These are phyloP conservation scores for Fusarium tupiense DNA, from an alignment of 2,329 filamentous ascomycete genomes.

Conservation along the genomic window DNA sequence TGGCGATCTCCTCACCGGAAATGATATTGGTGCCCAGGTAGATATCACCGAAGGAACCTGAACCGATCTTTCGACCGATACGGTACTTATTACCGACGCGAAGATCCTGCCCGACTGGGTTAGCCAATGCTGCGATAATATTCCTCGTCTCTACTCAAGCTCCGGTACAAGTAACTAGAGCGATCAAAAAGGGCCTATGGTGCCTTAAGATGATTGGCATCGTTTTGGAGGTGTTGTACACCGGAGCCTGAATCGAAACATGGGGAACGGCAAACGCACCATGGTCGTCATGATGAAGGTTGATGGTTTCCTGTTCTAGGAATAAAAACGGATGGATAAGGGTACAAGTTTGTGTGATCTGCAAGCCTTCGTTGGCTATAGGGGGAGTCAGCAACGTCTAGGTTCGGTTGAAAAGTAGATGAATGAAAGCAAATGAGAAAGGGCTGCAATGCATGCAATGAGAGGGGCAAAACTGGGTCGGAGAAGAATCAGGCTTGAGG, in stretches of 20 bases:
- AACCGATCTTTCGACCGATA: conserved; percentile 98
- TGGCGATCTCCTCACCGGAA: conserved; percentile 98
- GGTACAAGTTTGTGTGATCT: conserved; percentile 27
- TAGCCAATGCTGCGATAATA: conserved; percentile 16
- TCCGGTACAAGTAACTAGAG: not conserved
- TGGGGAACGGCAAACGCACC: conserved; percentile 49
- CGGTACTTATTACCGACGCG: conserved; percentile 99
- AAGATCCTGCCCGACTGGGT: conserved; percentile 75
- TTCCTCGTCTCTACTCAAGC: not conserved
- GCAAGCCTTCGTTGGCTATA: conserved; percentile 36
- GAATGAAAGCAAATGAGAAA: conserved; percentile 21
- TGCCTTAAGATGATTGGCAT: not conserved
- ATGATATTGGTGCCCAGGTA: conserved; percentile 99
- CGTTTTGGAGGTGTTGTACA: not conserved
- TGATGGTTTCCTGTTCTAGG: conserved; percentile 34
- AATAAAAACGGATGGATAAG: conserved; percentile 26
- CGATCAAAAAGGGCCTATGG: not conserved
- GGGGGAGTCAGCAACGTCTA: conserved; percentile 30
- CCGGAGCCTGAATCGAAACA: not conserved
- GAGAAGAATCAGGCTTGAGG: conserved; percentile 39
- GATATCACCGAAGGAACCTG: conserved; percentile 97
- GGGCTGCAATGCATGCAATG: conserved; percentile 28
- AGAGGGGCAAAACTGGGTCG: conserved; percentile 42
- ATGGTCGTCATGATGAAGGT: conserved; percentile 60
- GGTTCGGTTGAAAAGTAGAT: conserved; percentile 19